Evolutionary conservation across 257 asterid species (phyloP).

Genomic region (Agastache rugosa): DNA sequence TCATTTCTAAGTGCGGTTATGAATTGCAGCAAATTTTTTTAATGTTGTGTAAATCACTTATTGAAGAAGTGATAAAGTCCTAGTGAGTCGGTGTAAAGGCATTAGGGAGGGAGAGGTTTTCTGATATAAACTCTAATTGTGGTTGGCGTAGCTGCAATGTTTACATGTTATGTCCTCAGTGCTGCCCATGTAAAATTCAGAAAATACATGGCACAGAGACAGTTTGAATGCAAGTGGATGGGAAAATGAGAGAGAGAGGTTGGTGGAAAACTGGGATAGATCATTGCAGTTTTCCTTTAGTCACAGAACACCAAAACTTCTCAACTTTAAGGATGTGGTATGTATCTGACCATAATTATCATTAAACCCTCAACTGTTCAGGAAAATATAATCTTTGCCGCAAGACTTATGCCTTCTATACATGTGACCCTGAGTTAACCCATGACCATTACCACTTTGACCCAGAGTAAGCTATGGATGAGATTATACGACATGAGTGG

Average conservation of each 20-base stretch:
- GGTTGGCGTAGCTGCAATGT: background rate
- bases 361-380: too few species aligned
- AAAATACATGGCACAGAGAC: background rate
- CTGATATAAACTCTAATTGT: slow-evolving; percentile 6
- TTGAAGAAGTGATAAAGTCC: background rate
- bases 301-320: background rate
- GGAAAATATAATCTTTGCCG: too few species aligned
- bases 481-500: too few species aligned
- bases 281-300: background rate
- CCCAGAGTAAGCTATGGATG: too few species aligned
- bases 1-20: slow-evolving; percentile 12
- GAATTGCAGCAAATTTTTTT: background rate
- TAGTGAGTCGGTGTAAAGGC: background rate
- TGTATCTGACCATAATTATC: background rate
- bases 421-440: too few species aligned
- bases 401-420: too few species aligned
- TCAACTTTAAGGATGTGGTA: slow-evolving; percentile 4
- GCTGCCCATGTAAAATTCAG: background rate
- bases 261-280: background rate
- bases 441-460: too few species aligned
- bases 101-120: background rate
- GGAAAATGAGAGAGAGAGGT: background rate
- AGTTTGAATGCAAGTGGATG: background rate
- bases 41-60: background rate
- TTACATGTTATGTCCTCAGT: background rate